Percentiles rank a stretch among this genome's conserved stretches.
Conservation (phyloP, 1,284 basidiomycete genomes). For the Ustilago shanxiensis region DNA sequence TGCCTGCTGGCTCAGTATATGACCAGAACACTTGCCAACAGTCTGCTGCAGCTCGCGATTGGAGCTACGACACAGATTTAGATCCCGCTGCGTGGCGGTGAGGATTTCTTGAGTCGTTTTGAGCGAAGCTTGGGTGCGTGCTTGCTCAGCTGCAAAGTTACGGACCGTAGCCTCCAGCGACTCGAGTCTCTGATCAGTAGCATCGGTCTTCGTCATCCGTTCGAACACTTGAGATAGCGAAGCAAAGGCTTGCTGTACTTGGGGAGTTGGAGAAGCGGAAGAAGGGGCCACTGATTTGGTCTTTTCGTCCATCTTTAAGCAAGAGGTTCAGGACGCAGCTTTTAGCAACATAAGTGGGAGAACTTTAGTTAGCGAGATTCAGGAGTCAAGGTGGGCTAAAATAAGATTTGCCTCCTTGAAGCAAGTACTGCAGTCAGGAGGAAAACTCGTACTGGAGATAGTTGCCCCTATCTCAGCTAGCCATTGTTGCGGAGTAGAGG, state of each 20-base stretch:
- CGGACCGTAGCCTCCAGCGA: neutral
- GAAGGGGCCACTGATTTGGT: neutral
- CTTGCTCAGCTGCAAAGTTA: neutral
- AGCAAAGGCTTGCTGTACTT: conserved; percentile 5
- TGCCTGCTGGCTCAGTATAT: too few species aligned
- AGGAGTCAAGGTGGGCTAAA: neutral
- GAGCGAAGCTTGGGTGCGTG: neutral
- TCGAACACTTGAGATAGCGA: conserved; percentile 1
- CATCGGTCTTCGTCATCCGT: neutral
- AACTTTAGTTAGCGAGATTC: neutral
- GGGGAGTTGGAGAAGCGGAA: neutral
- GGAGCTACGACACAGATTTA: neutral
- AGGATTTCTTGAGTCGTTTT: conserved; percentile 10
- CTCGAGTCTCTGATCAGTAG: conserved; percentile 7
- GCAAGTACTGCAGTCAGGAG: too few species aligned
- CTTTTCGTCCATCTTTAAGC: neutral
- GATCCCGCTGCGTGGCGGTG: conserved; percentile 3
- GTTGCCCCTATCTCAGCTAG: too few species aligned
- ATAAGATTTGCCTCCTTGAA: too few species aligned
- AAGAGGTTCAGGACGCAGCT: neutral
- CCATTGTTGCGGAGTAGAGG: too few species aligned
- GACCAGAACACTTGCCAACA: neutral
- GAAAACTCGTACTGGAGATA: too few species aligned
- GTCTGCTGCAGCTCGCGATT: neutral
- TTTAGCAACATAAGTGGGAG: too few species aligned